phyloP scores from a whole-genome alignment of 1,284 basidiomycete genomes.

The Pascua guehoae region DNA sequence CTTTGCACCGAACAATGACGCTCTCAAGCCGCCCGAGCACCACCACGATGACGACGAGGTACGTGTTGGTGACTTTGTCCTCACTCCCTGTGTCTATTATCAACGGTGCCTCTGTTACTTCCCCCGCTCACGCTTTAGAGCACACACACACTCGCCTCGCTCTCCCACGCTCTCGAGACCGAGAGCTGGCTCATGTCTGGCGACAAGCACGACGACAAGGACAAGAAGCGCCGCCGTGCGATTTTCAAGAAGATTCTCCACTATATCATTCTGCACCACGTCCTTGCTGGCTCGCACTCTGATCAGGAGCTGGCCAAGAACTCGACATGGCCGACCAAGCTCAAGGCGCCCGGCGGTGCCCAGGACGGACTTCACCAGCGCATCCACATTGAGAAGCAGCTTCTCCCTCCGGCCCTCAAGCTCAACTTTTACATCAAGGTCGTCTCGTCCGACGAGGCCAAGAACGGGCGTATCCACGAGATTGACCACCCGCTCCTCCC shows the following conservation, averaged over 20 bases:
- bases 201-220: constrained; percentile 50
- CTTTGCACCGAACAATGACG: constrained; percentile 49
- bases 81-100: not conserved
- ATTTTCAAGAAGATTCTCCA: constrained; percentile 55
- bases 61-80: not conserved
- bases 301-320: constrained; percentile 56
- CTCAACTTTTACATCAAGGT: constrained; percentile 62
- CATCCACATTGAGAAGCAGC: constrained; percentile 55
- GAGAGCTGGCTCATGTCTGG: constrained; percentile 23
- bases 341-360: constrained; percentile 56
- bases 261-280: constrained; percentile 62
- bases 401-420: constrained; percentile 49
- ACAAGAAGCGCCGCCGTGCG: constrained; percentile 56
- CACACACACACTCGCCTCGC: constrained; percentile 21
- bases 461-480: constrained; percentile 64
- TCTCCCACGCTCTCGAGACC: constrained; percentile 27
- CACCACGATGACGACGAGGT: constrained; percentile 35
- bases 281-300: constrained; percentile 55
- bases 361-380: constrained; percentile 58
- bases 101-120: not conserved
- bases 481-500: constrained; percentile 62
- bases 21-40: constrained; percentile 38
- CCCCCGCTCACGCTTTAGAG: not conserved
- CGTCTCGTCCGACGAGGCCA: constrained; percentile 50
- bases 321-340: constrained; percentile 59